Conservation (phyloP, 169 alveolate species). For the Plasmodium inui region DNA sequence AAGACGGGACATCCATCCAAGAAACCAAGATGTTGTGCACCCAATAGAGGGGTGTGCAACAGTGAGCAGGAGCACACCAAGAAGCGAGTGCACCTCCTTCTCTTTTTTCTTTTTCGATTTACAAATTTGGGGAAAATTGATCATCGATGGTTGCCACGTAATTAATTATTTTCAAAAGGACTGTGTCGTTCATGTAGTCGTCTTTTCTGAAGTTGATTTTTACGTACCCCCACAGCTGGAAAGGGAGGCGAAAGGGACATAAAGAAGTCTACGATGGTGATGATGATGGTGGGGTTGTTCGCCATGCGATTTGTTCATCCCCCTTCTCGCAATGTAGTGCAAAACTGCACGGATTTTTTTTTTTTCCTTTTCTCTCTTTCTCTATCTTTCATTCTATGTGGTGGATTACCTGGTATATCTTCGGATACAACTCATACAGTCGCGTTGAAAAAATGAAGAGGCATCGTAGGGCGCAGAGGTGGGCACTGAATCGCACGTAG, state of each 20-base stretch:
- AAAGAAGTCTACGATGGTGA: not conserved
- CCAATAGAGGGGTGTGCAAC: not conserved
- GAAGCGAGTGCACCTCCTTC: not conserved
- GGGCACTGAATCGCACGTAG: conserved; percentile 15
- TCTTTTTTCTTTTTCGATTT: not conserved
- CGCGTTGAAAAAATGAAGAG: conserved; percentile 48
- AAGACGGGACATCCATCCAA: not conserved
- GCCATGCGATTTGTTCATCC: not conserved
- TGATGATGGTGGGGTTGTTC: no score
- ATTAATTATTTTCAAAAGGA: conserved; percentile 30
- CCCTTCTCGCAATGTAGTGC: not conserved
- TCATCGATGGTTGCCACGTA: conserved; percentile 46
- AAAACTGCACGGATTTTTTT: not conserved
- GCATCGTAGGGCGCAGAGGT: conserved; percentile 29
- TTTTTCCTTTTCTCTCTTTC: not conserved
- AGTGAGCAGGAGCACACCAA: not conserved
- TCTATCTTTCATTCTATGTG: not conserved
- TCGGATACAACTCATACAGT: conserved; percentile 37
- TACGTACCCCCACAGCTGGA: conserved; percentile 32
- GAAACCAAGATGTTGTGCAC: not conserved
- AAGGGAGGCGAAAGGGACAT: not conserved
- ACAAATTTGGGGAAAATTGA: conserved; percentile 9
- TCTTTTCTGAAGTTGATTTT: conserved; percentile 13
- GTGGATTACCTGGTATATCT: conserved; percentile 32
- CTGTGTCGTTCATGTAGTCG: conserved; percentile 8